Conservation (phyloP, 495 filamentous ascomycete genomes). For the Aspergillus panamensis region DNA sequence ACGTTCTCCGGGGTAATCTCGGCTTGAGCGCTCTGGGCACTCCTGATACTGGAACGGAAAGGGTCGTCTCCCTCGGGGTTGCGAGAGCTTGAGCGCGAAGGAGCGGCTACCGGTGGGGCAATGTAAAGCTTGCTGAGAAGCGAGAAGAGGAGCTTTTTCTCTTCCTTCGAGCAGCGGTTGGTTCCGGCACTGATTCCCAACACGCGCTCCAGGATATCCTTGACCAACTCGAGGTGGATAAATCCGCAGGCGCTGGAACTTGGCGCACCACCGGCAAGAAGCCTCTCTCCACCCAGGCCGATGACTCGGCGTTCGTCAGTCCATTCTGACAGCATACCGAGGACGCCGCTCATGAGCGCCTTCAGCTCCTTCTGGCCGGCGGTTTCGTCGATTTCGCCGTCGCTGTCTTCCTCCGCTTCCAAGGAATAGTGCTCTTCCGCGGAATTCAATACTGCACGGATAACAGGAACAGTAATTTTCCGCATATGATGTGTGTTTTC, state of each 20-base stretch:
- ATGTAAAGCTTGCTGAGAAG: constrained; percentile 83
- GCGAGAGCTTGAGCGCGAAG: constrained; percentile 38
- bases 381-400: constrained; percentile 59
- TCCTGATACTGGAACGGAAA: constrained; percentile 40
- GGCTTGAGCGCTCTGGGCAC: constrained; percentile 24
- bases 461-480: constrained; percentile 59
- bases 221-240: constrained; percentile 42
- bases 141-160: constrained; percentile 74
- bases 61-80: constrained; percentile 39
- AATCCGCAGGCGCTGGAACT: constrained; percentile 52
- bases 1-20: constrained; percentile 36
- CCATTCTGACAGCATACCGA: constrained; percentile 87
- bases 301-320: constrained; percentile 89
- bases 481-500: constrained; percentile 82
- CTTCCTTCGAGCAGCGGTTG: constrained; percentile 61
- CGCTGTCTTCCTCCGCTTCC: constrained; percentile 53
- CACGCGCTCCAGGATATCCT: constrained; percentile 36
- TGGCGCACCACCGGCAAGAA: constrained; percentile 51
- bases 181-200: constrained; percentile 30
- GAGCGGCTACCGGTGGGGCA: constrained; percentile 44
- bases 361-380: constrained; percentile 77
- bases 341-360: constrained; percentile 68
- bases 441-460: constrained; percentile 57
- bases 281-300: constrained; percentile 56
- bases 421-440: constrained; percentile 49